phyloP scores from a whole-genome alignment of 371 early-diverging fungal species.

The Neoconidiobolus thromboides region DNA sequence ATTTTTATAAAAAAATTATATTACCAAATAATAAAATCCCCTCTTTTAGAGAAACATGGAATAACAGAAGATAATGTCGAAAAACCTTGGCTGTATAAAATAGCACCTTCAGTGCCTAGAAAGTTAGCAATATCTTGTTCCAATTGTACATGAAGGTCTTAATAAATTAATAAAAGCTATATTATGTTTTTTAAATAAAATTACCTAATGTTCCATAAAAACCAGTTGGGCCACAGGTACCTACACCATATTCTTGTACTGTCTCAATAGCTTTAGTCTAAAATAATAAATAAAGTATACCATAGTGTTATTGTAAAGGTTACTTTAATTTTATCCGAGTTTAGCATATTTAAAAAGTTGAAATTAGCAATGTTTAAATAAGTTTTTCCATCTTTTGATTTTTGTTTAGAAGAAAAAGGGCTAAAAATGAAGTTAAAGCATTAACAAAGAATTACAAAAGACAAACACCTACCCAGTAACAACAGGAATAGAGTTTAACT shows the following conservation, averaged over 20 bases:
- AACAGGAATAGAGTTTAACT: constrained; percentile 50
- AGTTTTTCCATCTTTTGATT: constrained; percentile 29
- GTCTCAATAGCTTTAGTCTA: constrained; percentile 69
- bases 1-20: constrained; percentile 13
- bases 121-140: constrained; percentile 81
- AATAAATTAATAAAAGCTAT: constrained; percentile 2
- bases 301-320: background rate
- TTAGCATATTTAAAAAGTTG: constrained; percentile 73
- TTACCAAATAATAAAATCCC: constrained; percentile 83
- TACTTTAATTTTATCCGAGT: constrained; percentile 50
- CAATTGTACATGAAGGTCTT: constrained; percentile 92
- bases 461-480: constrained; percentile 21
- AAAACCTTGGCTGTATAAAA: constrained; percentile 96
- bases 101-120: constrained; percentile 77
- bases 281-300: background rate
- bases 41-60: constrained; percentile 94
- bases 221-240: constrained; percentile 98
- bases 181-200: background rate
- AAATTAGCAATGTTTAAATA: constrained; percentile 64
- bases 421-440: constrained; percentile 7
- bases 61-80: constrained; percentile 88
- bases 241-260: constrained; percentile 94
- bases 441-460: background rate
- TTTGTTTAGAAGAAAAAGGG: constrained; percentile 32
- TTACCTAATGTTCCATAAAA: constrained; percentile 94